phyloP scores from a whole-genome alignment of 306 rosid genomes.

The Prunus padus region DNA sequence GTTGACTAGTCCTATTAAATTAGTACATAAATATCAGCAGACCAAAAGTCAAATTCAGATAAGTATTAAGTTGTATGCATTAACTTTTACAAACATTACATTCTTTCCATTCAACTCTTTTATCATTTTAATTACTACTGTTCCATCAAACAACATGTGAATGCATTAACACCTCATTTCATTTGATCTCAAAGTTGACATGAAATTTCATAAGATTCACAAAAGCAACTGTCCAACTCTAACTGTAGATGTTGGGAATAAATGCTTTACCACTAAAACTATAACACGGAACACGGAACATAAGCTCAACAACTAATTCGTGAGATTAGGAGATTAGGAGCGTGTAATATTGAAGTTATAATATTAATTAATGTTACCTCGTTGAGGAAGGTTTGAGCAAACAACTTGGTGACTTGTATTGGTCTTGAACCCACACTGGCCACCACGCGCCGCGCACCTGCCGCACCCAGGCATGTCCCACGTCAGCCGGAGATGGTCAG shows the following conservation, averaged over 20 bases:
- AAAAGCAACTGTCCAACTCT: not conserved
- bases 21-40: not conserved
- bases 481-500: conserved; percentile 37
- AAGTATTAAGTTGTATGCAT: too few species aligned
- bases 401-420: conserved; percentile 33
- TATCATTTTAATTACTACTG: not conserved
- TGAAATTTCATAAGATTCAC: not conserved
- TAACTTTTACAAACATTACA: not conserved
- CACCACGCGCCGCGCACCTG: conserved; percentile 53
- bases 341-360: not conserved
- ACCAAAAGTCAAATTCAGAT: not conserved
- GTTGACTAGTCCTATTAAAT: not conserved
- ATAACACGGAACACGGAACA: not conserved
- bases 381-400: conserved; percentile 42
- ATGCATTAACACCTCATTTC: too few species aligned
- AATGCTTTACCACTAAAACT: not conserved
- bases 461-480: conserved; percentile 69
- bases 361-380: conserved; percentile 32
- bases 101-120: not conserved
- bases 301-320: not conserved
- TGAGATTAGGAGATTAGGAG: not conserved
- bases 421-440: conserved; percentile 48
- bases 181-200: not conserved
- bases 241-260: not conserved
- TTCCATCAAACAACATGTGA: not conserved